Evolutionary conservation across 1,139 yeast species (phyloP).

Genomic region (Candida tropicalis): DNA sequence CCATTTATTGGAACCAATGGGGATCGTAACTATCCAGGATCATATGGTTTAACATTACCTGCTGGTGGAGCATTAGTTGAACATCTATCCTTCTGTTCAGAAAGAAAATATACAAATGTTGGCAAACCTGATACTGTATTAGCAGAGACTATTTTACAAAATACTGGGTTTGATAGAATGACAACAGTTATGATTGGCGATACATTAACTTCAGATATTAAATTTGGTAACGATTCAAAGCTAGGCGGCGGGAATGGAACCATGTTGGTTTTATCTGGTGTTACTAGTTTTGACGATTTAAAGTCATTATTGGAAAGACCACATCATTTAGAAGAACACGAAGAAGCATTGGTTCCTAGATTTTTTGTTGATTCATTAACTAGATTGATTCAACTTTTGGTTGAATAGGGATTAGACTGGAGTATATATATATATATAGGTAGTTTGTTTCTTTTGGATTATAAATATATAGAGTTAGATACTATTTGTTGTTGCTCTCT

Average conservation of each 20-base stretch:
- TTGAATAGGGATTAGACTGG: constrained; percentile 10
- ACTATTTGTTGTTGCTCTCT: too few species aligned
- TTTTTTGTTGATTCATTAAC: constrained; percentile 37
- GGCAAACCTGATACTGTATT: constrained; percentile 37
- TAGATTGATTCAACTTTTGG: constrained; percentile 21
- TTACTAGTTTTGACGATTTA: constrained; percentile 29
- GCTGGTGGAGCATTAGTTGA: constrained; percentile 48
- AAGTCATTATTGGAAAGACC: constrained; percentile 12
- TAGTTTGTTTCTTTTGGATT: too few species aligned
- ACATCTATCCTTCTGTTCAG: constrained; percentile 38
- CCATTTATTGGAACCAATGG: constrained; percentile 46
- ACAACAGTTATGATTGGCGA: constrained; percentile 46
- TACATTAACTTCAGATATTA: constrained; percentile 46
- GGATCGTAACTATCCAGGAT: constrained; percentile 45
- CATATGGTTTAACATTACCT: constrained; percentile 39
- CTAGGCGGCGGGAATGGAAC: constrained; percentile 36
- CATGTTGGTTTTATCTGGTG: constrained; percentile 41
- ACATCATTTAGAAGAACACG: constrained; percentile 19
- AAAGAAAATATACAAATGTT: constrained; percentile 35
- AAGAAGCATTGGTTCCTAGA: constrained; percentile 29
- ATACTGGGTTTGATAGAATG: constrained; percentile 28
- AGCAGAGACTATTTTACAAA: constrained; percentile 31
- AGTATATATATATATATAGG: neutral
- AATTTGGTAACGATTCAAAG: constrained; percentile 45
- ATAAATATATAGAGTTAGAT: too few species aligned